Evolutionary conservation across 495 filamentous ascomycete genomes (phyloP), one percentile per base, ranked within the genome.

Genomic region (Lasiosphaeris hirsuta): DNA sequence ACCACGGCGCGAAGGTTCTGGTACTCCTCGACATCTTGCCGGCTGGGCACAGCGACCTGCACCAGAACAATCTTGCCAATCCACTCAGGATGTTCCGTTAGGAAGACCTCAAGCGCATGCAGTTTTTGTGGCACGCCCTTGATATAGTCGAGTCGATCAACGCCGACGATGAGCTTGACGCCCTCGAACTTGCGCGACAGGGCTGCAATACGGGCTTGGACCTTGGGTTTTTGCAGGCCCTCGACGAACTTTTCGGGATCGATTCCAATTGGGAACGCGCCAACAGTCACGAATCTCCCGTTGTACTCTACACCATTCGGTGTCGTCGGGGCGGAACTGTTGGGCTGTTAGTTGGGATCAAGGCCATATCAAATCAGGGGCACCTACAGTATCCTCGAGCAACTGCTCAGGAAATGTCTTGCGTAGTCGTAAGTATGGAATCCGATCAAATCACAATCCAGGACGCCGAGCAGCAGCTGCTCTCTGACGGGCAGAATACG

Each of bases 351-450:
- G 47, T 18, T 15, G 7, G 23, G 8, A 39, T 0, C 13, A n/a
- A 17, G 4, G 17, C 14, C 15, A 3, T 17, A 7, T 7, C 11
- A 38, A 38, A 9, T 38, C 1, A 30, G 17, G 44, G 8, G 10
- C 0, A 37, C 89, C 67, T 77, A 92, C 82, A 96, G 77, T 45
- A 95, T 87, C 56, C 86, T 81, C 7, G 87, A 86, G 69, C 92
- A 96, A 63, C 87, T 90, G 65, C 86, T 91, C 41, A 93, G 74
- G 67, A 96, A 96, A 69, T 97, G 93, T 50, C 90, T 76, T 23
- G 87, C 90, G 67, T 97, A 96, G 74, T 96, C 90, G 70, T 95
- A 93, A 3, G 93, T 96, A 64, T 97, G 93, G 71, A 97, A 96
- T 13, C 93, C 93, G 63, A 96, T 82, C 59, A 96, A 69, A 68